Percentiles rank a stretch among this genome's conserved stretches.
These are phyloP conservation scores for Hypoxylon rickii DNA, from an alignment of 495 filamentous ascomycete species.

Conservation along the genomic window DNA sequence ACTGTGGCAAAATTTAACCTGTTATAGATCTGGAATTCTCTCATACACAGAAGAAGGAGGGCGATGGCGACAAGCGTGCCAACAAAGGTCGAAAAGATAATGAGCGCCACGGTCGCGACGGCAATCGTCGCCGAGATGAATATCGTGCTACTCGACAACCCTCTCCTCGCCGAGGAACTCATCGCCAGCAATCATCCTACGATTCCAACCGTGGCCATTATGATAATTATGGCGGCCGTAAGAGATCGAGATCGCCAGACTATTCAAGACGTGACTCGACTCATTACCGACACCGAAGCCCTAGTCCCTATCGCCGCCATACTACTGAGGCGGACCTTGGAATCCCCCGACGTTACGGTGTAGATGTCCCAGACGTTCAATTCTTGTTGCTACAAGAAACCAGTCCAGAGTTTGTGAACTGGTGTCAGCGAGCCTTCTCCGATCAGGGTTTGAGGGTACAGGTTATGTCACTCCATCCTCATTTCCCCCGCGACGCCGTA, in stretches of 20 bases:
- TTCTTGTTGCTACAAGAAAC: conserved; percentile 81
- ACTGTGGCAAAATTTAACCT: conserved; percentile 15
- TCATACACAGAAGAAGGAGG: conserved; percentile 80
- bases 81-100: conserved; percentile 49
- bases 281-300: conserved; percentile 63
- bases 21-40: conserved; percentile 87
- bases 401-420: conserved; percentile 77
- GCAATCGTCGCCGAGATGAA: conserved; percentile 63
- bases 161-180: conserved; percentile 51
- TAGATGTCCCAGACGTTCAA: conserved; percentile 89
- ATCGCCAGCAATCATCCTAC: conserved; percentile 46
- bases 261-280: conserved; percentile 51
- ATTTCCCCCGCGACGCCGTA: conserved; percentile 74
- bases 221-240: conserved; percentile 51
- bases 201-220: conserved; percentile 46
- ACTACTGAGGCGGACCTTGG: conserved; percentile 64
- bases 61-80: conserved; percentile 49
- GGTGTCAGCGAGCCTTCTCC: conserved; percentile 76
- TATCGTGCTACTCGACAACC: conserved; percentile 63
- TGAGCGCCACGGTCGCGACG: conserved; percentile 41
- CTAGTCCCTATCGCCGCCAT: conserved; percentile 62
- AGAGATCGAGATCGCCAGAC: conserved; percentile 70
- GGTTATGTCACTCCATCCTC: conserved; percentile 75
- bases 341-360: conserved; percentile 72
- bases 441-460: conserved; percentile 72